These are phyloP conservation scores for Macrocystidia cucumis DNA, from an alignment of 1,284 basidiomycete species.

Conservation along the genomic window DNA sequence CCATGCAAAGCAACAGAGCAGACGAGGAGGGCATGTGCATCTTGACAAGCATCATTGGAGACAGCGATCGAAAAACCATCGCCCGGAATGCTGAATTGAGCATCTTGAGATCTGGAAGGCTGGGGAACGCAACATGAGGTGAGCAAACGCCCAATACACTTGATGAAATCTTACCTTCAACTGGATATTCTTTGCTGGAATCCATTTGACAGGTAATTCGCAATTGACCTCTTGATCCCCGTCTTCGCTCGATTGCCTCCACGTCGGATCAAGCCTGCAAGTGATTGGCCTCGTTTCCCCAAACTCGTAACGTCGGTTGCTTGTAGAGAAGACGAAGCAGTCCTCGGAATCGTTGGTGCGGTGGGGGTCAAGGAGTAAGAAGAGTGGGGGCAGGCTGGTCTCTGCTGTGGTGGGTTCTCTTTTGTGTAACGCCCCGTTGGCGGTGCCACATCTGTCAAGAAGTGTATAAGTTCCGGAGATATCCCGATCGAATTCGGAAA, in stretches of 20 bases:
- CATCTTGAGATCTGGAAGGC: conserved; percentile 49
- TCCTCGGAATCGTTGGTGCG: conserved; percentile 73
- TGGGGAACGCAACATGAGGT: conserved; percentile 19
- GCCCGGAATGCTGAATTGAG: conserved; percentile 59
- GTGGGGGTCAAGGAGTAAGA: conserved; percentile 81
- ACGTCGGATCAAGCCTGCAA: conserved; percentile 61
- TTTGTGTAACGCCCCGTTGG: conserved; percentile 81
- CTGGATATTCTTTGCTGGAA: conserved; percentile 30
- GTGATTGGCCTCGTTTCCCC: conserved; percentile 74
- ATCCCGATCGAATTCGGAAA: conserved; percentile 63
- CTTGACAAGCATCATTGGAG: conserved; percentile 55
- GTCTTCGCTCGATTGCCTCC: conserved; percentile 62
- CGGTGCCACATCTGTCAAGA: conserved; percentile 84
- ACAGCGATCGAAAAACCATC: conserved; percentile 46
- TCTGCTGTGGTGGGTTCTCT: conserved; percentile 38
- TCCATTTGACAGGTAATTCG: conserved; percentile 62
- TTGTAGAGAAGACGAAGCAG: conserved; percentile 77
- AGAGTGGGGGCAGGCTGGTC: conserved; percentile 51
- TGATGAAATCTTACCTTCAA: conserved; percentile 42
- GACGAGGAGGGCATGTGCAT: conserved; percentile 73
- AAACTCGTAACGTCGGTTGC: conserved; percentile 72
- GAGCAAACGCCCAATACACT: no score
- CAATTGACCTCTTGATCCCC: conserved; percentile 45
- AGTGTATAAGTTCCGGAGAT: conserved; percentile 78
- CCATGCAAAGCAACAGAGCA: conserved; percentile 64